Percentiles rank a stretch among this genome's conserved stretches.
These are phyloP conservation scores for Collariella sp. DNA, from an alignment of 495 filamentous ascomycete species.

Conservation along the genomic window DNA sequence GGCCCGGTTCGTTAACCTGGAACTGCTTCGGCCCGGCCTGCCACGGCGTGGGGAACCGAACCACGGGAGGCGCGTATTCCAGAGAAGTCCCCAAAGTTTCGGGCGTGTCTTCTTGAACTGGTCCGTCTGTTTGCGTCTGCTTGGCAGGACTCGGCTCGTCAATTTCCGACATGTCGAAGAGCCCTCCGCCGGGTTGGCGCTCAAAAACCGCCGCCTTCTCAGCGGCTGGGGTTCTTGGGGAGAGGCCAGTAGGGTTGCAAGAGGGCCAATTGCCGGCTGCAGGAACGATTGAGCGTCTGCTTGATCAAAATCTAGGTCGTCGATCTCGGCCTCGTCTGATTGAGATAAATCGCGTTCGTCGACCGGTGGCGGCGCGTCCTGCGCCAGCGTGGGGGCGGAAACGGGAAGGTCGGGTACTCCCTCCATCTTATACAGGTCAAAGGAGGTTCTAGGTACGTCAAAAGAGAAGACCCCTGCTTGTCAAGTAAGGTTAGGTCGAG, in stretches of 20 bases:
- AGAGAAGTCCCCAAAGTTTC: neutral
- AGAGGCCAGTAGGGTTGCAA: constrained; percentile 62
- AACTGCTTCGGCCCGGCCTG: constrained; percentile 41
- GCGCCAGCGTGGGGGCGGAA: neutral
- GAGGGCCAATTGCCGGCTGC: constrained; percentile 65
- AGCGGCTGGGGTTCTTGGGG: constrained; percentile 60
- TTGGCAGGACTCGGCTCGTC: neutral
- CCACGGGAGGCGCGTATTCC: constrained; percentile 6
- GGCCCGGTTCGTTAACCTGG: constrained; percentile 23
- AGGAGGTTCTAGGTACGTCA: neutral
- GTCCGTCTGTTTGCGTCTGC: neutral
- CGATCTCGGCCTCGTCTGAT: constrained; percentile 24
- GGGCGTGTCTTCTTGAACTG: neutral
- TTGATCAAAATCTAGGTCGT: constrained; percentile 33
- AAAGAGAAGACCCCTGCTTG: neutral
- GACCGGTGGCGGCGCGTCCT: neutral
- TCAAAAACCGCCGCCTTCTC: constrained; percentile 69
- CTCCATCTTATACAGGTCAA: neutral
- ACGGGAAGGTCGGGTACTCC: neutral
- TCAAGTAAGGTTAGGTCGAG: neutral
- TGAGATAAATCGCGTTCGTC: neutral
- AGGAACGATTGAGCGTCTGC: constrained; percentile 58
- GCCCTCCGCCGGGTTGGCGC: constrained; percentile 41
- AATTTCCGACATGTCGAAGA: constrained; percentile 39
- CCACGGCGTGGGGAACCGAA: constrained; percentile 43